Evolutionary conservation across 768 basidiomycete species (phyloP).

Genomic region (Kwoniella pini): DNA sequence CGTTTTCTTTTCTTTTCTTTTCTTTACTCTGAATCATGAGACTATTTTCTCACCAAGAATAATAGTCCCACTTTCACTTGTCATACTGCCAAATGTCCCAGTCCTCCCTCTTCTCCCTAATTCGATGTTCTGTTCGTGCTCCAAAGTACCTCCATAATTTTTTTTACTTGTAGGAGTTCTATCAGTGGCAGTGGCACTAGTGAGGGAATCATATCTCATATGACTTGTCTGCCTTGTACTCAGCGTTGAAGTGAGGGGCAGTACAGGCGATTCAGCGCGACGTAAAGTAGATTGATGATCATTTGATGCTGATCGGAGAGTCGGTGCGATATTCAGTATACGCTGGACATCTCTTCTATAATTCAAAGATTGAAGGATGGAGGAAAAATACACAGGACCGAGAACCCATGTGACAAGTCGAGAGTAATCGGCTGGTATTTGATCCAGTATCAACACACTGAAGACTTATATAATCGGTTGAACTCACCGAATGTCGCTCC

Average conservation of each 20-base stretch:
- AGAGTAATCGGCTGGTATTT: conserved; percentile 15
- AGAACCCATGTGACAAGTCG: conserved; percentile 19
- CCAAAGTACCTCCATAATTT: too few relatives aligned
- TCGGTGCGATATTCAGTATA: conserved; percentile 1
- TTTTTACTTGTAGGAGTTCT: too few relatives aligned
- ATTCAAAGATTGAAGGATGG: conserved; percentile 20
- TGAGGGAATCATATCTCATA: not conserved
- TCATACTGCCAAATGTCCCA: too few relatives aligned
- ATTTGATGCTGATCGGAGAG: conserved; percentile 1
- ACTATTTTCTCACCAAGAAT: too few relatives aligned
- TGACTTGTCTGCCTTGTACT: not conserved
- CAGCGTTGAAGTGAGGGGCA: conserved; percentile 5
- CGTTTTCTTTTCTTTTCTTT: too few relatives aligned
- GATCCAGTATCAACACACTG: too few relatives aligned
- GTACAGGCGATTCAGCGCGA: not conserved
- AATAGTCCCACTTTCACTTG: too few relatives aligned
- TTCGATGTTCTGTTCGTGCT: too few relatives aligned
- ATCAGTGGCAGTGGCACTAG: too few relatives aligned
- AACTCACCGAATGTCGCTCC: conserved; percentile 24
- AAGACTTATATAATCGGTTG: not conserved
- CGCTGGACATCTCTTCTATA: conserved; percentile 19
- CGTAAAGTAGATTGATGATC: conserved; percentile 4
- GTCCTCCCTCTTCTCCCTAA: not conserved
- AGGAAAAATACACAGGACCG: conserved; percentile 20
- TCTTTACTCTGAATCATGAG: too few relatives aligned